Conservation (phyloP, 352 stramenopile species). For the Pythium apleroticum region DNA sequence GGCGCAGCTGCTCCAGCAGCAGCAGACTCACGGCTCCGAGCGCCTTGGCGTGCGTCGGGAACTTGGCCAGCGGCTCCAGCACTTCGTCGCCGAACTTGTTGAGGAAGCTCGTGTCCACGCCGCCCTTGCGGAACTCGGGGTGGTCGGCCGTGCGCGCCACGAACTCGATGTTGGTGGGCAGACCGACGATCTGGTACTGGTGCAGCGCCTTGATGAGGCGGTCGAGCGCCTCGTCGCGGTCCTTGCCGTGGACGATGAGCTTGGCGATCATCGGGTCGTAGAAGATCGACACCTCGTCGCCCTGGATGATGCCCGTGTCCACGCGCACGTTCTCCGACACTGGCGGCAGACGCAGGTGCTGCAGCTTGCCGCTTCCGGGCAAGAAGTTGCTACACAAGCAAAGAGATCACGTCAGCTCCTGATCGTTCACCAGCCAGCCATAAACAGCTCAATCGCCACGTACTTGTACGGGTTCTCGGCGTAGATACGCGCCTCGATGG, state of each 20-base stretch:
- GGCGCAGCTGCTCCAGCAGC: conserved; percentile 56
- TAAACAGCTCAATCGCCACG: conserved; percentile 17
- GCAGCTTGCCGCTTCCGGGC: conserved; percentile 86
- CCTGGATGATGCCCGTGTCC: conserved; percentile 88
- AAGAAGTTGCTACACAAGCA: conserved; percentile 77
- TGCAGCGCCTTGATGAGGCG: conserved; percentile 83
- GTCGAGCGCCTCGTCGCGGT: conserved; percentile 80
- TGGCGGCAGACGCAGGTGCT: conserved; percentile 77
- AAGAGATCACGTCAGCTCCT: conserved; percentile 42
- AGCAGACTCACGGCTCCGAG: conserved; percentile 77
- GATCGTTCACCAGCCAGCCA: no score
- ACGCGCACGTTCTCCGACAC: conserved; percentile 78
- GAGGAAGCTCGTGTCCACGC: conserved; percentile 93
- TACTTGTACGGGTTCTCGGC: conserved; percentile 92
- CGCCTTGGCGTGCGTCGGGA: conserved; percentile 62
- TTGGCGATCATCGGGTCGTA: conserved; percentile 96
- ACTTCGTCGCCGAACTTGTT: conserved; percentile 88
- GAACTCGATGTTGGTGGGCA: conserved; percentile 96
- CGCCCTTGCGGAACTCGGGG: conserved; percentile 86
- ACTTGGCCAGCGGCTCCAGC: conserved; percentile 53
- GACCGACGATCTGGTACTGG: conserved; percentile 91
- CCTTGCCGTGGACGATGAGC: conserved; percentile 90
- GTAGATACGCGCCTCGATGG: conserved; percentile 94
- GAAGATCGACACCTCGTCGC: conserved; percentile 91
- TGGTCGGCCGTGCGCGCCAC: conserved; percentile 88